phyloP scores from a whole-genome alignment of 345 rosid species.

The Hypericum androsaemum region DNA sequence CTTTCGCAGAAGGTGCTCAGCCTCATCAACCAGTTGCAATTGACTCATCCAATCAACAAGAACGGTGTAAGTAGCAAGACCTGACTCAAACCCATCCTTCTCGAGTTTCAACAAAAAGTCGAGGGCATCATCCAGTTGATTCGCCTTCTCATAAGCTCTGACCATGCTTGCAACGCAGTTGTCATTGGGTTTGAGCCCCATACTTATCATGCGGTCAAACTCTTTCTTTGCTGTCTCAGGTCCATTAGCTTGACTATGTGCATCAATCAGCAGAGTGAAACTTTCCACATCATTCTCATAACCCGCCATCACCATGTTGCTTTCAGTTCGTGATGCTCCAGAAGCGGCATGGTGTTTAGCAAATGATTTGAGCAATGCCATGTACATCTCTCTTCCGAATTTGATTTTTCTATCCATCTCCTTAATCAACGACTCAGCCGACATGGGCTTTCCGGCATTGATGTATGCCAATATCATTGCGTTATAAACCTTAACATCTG shows the following conservation, averaged over 20 bases:
- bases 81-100: constrained; percentile 73
- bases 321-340: constrained; percentile 37
- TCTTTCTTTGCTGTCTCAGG: constrained; percentile 48
- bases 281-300: constrained; percentile 37
- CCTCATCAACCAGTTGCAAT: constrained; percentile 69
- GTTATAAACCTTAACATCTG: constrained; percentile 42
- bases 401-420: constrained; percentile 46
- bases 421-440: constrained; percentile 37
- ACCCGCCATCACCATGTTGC: constrained; percentile 40
- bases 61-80: constrained; percentile 52
- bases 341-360: constrained; percentile 35
- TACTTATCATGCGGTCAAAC: constrained; percentile 47
- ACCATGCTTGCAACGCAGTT: constrained; percentile 50
- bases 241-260: constrained; percentile 35
- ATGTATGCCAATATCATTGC: constrained; percentile 72
- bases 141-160: constrained; percentile 48
- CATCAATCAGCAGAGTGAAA: constrained; percentile 52
- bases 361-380: constrained; percentile 63
- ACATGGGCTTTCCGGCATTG: constrained; percentile 49
- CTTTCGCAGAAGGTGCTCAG: constrained; percentile 60
- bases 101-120: constrained; percentile 57
- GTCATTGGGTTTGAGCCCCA: constrained; percentile 59
- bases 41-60: constrained; percentile 71
- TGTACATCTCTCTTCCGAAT: constrained; percentile 43
- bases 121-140: constrained; percentile 65